A percentile compares a stretch with the other conserved stretches of the same genome.
These are phyloP conservation scores for Jamesozyma jinghongensis DNA, from an alignment of 805 yeast species.

Conservation along the genomic window DNA sequence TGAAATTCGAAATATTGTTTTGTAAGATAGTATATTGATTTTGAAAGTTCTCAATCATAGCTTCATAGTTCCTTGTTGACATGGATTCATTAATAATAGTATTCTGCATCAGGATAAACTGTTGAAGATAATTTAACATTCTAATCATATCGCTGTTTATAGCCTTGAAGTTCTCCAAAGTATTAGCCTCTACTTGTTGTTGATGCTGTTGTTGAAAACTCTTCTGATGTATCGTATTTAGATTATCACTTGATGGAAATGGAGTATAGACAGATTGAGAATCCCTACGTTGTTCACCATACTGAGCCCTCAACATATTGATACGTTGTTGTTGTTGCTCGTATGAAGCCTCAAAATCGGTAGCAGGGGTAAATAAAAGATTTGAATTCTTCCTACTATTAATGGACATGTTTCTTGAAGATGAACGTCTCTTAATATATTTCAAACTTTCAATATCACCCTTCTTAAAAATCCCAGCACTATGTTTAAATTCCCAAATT, in stretches of 20 bases:
- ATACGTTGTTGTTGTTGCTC: background rate
- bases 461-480: constrained; percentile 65
- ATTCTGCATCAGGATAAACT: constrained; percentile 1
- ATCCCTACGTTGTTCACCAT: too few relatives aligned
- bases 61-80: background rate
- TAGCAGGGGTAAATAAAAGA: background rate
- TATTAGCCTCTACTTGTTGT: background rate
- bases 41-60: background rate
- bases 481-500: constrained; percentile 84
- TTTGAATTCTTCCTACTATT: constrained; percentile 10
- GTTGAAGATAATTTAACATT: background rate
- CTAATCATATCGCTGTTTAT: constrained; percentile 1
- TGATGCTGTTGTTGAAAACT: background rate
- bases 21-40: constrained; percentile 1
- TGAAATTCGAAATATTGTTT: constrained; percentile 1
- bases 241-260: constrained; percentile 3
- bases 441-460: constrained; percentile 72
- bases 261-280: constrained; percentile 3
- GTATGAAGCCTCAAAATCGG: background rate
- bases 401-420: constrained; percentile 27
- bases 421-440: constrained; percentile 69
- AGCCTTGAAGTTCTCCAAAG: background rate
- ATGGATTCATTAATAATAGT: background rate
- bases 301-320: too few relatives aligned
- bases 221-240: background rate